phyloP scores from a whole-genome alignment of 257 asterid genomes.

The Solanum sejunctum region DNA sequence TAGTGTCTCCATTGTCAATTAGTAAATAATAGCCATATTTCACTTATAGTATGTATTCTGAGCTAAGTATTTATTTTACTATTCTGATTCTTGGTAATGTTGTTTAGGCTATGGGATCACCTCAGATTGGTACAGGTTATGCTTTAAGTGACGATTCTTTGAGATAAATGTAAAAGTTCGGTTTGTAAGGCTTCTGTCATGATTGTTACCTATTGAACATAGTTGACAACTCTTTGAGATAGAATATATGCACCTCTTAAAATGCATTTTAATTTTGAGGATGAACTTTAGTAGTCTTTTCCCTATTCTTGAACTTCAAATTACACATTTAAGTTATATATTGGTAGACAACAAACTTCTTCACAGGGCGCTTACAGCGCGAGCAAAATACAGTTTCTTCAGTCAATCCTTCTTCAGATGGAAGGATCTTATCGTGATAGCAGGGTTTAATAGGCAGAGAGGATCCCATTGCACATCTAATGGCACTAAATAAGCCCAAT shows the following conservation, averaged over 20 bases:
- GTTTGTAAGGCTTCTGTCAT: no score
- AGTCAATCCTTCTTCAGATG: conserved; percentile 40
- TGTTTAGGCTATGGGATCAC: conserved; percentile 90
- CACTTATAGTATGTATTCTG: neutral
- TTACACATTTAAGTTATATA: conserved; percentile 10
- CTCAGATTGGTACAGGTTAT: conserved; percentile 16
- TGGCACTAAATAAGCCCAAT: conserved; percentile 34
- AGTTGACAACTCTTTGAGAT: no score
- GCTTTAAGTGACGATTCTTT: no score
- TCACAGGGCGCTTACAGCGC: conserved; percentile 31
- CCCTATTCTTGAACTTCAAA: no score
- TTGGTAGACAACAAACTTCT: conserved; percentile 46
- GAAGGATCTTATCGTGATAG: conserved; percentile 22
- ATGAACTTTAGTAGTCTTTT: no score
- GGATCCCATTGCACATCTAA: conserved; percentile 14
- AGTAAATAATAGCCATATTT: conserved; percentile 32
- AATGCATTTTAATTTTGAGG: no score
- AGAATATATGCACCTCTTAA: no score
- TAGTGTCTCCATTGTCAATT: conserved; percentile 61
- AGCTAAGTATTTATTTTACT: neutral
- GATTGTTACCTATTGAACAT: no score
- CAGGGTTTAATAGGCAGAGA: conserved; percentile 13
- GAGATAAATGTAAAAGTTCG: no score
- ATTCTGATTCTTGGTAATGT: conserved; percentile 1
- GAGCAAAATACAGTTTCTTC: conserved; percentile 29